Evolutionary conservation across 2,329 filamentous ascomycete species (phyloP).

Genomic region (Orbilia ellipsospora): DNA sequence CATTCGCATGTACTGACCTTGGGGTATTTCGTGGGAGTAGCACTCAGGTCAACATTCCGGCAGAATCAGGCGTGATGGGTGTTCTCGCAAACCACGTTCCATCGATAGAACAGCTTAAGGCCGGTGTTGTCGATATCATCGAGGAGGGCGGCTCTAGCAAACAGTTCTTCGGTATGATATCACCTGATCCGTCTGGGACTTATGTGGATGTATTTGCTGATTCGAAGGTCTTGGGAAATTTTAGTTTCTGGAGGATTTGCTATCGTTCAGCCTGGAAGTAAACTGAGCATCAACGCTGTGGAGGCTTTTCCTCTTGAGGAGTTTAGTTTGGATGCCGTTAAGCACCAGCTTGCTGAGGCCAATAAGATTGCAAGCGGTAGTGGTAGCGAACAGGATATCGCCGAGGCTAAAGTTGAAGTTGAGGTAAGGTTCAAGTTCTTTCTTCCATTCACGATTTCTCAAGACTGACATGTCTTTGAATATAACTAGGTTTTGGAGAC

Average conservation of each 20-base stretch:
- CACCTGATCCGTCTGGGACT: neutral
- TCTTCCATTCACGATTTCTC: neutral
- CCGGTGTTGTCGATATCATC: conserved; percentile 91
- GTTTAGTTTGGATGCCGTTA: conserved; percentile 91
- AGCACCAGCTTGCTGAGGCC: conserved; percentile 89
- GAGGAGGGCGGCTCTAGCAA: conserved; percentile 87
- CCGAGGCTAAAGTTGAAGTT: conserved; percentile 98
- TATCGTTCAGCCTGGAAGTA: conserved; percentile 92
- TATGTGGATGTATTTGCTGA: neutral
- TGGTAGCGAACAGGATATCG: conserved; percentile 96
- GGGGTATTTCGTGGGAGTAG: conserved; percentile 62
- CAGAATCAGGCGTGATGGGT: conserved; percentile 99
- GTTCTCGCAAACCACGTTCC: conserved; percentile 98
- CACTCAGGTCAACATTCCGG: conserved; percentile 98
- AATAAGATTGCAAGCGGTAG: conserved; percentile 91
- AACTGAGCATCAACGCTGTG: conserved; percentile 97
- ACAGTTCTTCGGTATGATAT: conserved; percentile 91
- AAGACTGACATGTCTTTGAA: no score
- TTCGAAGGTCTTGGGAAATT: neutral
- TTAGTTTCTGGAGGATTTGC: conserved; percentile 96
- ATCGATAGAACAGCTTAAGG: conserved; percentile 98
- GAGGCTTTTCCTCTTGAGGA: conserved; percentile 95
- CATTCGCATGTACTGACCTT: conserved; percentile 18
- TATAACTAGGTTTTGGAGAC: conserved; percentile 78
- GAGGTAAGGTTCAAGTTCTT: conserved; percentile 73